Base-by-base conservation (phyloP, 768 basidiomycete species). In the Phlebiopsis flavidoalba region DNA sequence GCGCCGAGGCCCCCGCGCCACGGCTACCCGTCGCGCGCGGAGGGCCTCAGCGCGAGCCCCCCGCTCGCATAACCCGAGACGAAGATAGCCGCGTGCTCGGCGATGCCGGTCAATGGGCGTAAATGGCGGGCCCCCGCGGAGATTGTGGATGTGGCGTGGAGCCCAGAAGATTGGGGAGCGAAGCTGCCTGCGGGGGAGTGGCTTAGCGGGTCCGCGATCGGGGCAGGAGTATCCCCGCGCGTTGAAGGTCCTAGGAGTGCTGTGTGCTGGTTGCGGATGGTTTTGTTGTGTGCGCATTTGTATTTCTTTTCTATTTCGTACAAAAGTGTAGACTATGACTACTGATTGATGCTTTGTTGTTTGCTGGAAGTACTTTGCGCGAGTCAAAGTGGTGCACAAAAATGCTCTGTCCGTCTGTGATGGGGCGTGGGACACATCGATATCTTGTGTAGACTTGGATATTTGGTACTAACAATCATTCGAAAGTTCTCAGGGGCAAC, bases 81-180 rank as follows among this genome's bases (percentile, higher is more conserved):
- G 54, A 93, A 88, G 76, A 90, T n/a, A 87, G 74, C n/a, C 83
- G 80, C 59, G 73, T 87, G 8, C 71, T 94, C 46, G 83, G 81
- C 17, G 89, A 92, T 57, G n/a, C 93, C 93, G 15, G 76, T 88
- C 36, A n/a, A 89, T 95, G 82, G n/a, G 91, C 91, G 21, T 95
- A n/a, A n/a, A 93, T 68, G 87, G n/a, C 89, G 19, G 87, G 89
- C 3, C 79, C n/a, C 79, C 56, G 78, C 77, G 59, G 93, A 94
- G 75, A 83, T 95, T 66, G 89, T 89, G 19, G 91, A 88, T 66
- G 74, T 95, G 14, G 90, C 89, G 11, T 95, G 93, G 93, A 92
- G 90, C n/a, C 91, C 91, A n/a, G 21, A 82, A 83, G 62, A 89
- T 94, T 63, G 82, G 84, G 64, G 87, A n/a, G 87, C 8, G 83